Conservation (phyloP, 108 stramenopile species). For the Skeletonema potamos region DNA sequence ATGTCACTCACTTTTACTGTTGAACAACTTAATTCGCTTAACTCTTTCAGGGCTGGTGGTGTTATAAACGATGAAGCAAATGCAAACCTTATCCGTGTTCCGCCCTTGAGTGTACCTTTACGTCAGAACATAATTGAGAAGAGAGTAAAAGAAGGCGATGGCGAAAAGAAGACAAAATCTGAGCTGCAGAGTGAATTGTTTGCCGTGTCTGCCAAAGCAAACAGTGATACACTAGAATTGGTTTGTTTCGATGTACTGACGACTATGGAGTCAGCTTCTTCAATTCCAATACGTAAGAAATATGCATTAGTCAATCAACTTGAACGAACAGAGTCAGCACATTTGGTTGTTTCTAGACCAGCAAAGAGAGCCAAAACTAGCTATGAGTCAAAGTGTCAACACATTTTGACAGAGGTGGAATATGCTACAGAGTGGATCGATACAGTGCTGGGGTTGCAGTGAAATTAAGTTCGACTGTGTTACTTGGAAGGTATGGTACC, state of each 20-base stretch:
- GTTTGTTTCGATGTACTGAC: conserved; percentile 57
- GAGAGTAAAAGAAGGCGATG: conserved; percentile 50
- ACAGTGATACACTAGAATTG: conserved; percentile 48
- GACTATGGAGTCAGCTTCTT: conserved; percentile 56
- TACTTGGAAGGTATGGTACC: too few relatives aligned
- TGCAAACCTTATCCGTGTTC: conserved; percentile 52
- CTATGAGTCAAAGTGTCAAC: conserved; percentile 15
- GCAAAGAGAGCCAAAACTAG: conserved; percentile 17
- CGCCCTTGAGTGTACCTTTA: conserved; percentile 65
- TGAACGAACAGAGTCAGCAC: not conserved
- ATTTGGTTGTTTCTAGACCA: conserved; percentile 5
- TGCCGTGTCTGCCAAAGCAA: conserved; percentile 56
- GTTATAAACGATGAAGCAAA: conserved; percentile 37
- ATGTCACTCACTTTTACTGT: not conserved
- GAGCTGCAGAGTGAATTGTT: conserved; percentile 66
- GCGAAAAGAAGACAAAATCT: conserved; percentile 51
- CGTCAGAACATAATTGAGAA: conserved; percentile 70
- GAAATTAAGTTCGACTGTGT: too few relatives aligned
- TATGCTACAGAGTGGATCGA: conserved; percentile 34
- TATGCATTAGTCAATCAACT: conserved; percentile 10
- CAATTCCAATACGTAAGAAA: conserved; percentile 27
- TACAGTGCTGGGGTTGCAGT: conserved; percentile 1
- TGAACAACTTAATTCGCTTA: not conserved
- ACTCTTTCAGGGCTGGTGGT: conserved; percentile 57
- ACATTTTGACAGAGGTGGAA: conserved; percentile 32